Conservation (phyloP, 345 rosid genomes). For the Clausena lansium region DNA sequence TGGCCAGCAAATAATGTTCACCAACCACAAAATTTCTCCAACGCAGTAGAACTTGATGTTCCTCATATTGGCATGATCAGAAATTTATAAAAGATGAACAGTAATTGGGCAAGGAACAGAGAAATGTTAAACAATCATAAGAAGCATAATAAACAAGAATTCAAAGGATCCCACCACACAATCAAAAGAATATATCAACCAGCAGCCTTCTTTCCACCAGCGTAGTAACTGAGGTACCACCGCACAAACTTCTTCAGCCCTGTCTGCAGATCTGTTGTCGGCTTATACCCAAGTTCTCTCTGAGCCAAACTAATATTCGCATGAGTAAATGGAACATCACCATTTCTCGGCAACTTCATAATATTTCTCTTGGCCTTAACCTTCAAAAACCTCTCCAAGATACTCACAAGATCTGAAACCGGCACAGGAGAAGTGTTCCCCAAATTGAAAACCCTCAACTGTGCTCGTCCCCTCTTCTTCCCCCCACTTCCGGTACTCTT, state of each 20-base stretch:
- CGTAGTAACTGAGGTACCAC: constrained; percentile 80
- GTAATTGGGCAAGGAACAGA: constrained; percentile 32
- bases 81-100: constrained; percentile 28
- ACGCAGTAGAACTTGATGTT: constrained; percentile 21
- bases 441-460: constrained; percentile 80
- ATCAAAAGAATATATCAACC: constrained; percentile 36
- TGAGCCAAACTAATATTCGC: constrained; percentile 86
- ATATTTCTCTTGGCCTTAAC: constrained; percentile 78
- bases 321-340: constrained; percentile 90
- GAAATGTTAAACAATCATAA: constrained; percentile 42
- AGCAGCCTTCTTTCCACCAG: constrained; percentile 55
- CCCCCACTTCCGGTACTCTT: constrained; percentile 95
- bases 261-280: constrained; percentile 77
- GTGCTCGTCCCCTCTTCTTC: constrained; percentile 85
- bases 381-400: constrained; percentile 82
- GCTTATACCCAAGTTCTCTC: constrained; percentile 79
- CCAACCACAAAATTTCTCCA: constrained; percentile 39
- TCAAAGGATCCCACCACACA: constrained; percentile 33
- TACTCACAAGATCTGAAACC: constrained; percentile 73
- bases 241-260: constrained; percentile 92
- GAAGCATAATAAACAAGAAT: constrained; percentile 44
- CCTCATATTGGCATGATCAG: constrained; percentile 31
- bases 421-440: constrained; percentile 97
- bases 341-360: constrained; percentile 84
- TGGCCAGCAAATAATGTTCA: constrained; percentile 33